phyloP scores from a whole-genome alignment of 345 rosid species.

The Noccaea bulbosa region DNA sequence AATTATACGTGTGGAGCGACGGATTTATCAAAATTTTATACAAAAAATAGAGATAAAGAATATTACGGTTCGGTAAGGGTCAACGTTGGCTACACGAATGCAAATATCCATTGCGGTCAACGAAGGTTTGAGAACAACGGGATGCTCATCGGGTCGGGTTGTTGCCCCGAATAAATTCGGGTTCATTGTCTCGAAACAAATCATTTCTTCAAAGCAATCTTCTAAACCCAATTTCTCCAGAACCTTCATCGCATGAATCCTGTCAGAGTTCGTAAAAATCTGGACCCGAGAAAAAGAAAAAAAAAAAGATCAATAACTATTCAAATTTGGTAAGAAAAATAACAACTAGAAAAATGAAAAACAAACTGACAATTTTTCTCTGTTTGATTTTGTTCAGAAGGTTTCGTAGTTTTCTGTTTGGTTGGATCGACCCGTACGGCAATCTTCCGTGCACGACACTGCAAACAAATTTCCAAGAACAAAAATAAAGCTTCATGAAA shows the following conservation, averaged over 20 bases:
- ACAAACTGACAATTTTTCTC: slow-evolving; percentile 66
- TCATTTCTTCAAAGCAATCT: slow-evolving; percentile 81
- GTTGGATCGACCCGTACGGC: slow-evolving; percentile 80
- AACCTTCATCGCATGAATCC: slow-evolving; percentile 64
- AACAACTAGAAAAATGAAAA: not conserved
- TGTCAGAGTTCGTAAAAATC: slow-evolving; percentile 96
- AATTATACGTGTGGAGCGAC: not conserved
- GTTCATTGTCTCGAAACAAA: slow-evolving; percentile 93
- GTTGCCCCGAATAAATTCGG: slow-evolving; percentile 59
- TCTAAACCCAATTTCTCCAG: slow-evolving; percentile 63
- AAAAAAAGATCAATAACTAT: slow-evolving; percentile 10
- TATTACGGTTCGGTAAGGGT: slow-evolving; percentile 71
- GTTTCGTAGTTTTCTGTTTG: slow-evolving; percentile 61
- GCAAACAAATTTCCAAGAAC: slow-evolving; percentile 11
- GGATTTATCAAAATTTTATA: not conserved
- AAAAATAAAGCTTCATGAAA: not conserved
- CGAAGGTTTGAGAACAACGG: slow-evolving; percentile 82
- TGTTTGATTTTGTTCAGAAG: slow-evolving; percentile 66
- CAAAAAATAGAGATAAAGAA: not conserved
- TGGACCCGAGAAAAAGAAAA: slow-evolving; percentile 13
- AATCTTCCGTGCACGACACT: slow-evolving; percentile 97
- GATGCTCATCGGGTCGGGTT: slow-evolving; percentile 69
- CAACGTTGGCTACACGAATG: slow-evolving; percentile 58
- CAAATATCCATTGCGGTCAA: slow-evolving; percentile 77
- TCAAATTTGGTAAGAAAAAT: not conserved